phyloP scores from a whole-genome alignment of 768 basidiomycete genomes.

The Lactifluus pinguis region DNA sequence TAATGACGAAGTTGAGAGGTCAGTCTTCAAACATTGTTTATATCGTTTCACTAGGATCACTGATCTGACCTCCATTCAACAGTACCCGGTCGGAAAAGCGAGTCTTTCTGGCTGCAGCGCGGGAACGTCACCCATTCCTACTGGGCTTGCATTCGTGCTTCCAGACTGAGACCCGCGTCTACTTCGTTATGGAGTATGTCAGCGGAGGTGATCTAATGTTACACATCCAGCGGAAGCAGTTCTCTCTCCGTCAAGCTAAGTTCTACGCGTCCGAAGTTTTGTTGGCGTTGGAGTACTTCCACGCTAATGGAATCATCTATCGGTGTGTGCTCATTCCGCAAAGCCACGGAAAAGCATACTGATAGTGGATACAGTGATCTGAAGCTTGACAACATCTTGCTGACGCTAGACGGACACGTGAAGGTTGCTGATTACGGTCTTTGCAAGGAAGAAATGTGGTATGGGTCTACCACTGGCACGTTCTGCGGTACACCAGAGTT shows the following conservation, averaged over 20 bases:
- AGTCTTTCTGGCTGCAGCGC: conserved; percentile 94
- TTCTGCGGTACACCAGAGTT: conserved; percentile 99
- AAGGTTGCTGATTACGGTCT: conserved; percentile 99
- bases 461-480: conserved; percentile 90
- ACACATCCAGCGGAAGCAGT: conserved; percentile 98
- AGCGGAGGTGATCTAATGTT: conserved; percentile 99
- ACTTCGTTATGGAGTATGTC: conserved; percentile 99
- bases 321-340: conserved; percentile 50
- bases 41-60: neutral
- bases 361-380: conserved; percentile 56
- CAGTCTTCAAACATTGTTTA: conserved; percentile 17
- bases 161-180: conserved; percentile 98
- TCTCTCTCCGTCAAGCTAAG: conserved; percentile 96
- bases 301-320: conserved; percentile 97
- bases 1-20: conserved; percentile 99
- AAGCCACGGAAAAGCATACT: neutral
- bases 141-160: conserved; percentile 97
- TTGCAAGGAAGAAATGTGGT: conserved; percentile 99
- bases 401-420: conserved; percentile 95
- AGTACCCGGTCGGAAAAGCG: conserved; percentile 99
- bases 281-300: conserved; percentile 95
- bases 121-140: conserved; percentile 94
- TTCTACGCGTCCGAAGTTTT: conserved; percentile 98
- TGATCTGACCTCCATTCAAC: neutral
- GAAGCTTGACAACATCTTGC: conserved; percentile 94